Base-by-base conservation (phyloP, 176 grass and related monocot genomes). In the Cenchrus purpureus region DNA sequence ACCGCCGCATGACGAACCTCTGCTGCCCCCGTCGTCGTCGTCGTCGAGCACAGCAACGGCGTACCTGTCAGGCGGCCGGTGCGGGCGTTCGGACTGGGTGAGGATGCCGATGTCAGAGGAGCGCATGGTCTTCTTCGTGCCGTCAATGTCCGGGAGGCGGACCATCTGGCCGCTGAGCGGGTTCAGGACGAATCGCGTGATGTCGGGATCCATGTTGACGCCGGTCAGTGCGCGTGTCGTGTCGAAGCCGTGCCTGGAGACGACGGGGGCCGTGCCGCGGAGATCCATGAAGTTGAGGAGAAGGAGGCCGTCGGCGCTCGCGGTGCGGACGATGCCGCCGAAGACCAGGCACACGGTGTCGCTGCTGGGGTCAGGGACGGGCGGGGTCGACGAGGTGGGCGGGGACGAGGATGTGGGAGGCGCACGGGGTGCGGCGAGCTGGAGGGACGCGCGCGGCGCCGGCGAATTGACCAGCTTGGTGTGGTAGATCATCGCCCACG, bases 221-320 rank as follows among this genome's bases (percentile, higher is more conserved):
- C 7, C 1, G 7, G 15, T 0, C 48, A 55, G 2, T 10, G 56
- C 19, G 59, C 8, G 0, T 0, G 13, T 2, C 59, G 19, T 10
- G 13, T 19, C 16, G 45, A 1, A 37, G 69, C 69, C 50, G 40
- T 20, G 4, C 46, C 19, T 66, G 50, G 20, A 16, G 70, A 16
- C 16, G 59, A 55, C 3, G 13, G 77, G 77, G 4, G 29, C 14
- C 44, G 60, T 20, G n/a, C 16, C 17, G 22, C 46, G 69, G 60
- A 14, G 3, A 25, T 75, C 78, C 68, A 11, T 3, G 60, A 74
- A 87, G 14, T 67, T 11, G 85, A 87, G 59, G 37, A 87, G 85
- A 77, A 86, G 69, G 59, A 67, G 78, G 69, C 78, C 85, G 78
- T 87, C 78, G 85, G 59, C 37, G 85, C 59, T 87, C 8, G 79